A percentile compares a stretch with the other conserved stretches of the same genome.
phyloP scores from a whole-genome alignment of 345 rosid genomes.

The Acer negundo region DNA sequence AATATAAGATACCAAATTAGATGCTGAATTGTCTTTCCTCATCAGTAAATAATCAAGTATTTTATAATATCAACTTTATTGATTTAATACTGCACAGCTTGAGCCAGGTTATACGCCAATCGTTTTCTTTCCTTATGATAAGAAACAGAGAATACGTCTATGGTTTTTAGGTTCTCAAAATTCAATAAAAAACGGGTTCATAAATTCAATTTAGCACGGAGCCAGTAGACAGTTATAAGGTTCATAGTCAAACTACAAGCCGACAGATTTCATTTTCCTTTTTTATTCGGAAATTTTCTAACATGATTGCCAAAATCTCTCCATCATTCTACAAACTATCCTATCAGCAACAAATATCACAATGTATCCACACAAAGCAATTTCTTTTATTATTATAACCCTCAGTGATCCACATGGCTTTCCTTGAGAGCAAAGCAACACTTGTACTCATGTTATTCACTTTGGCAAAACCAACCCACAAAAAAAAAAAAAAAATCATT shows the following conservation, averaged over 20 bases:
- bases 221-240: neutral
- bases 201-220: neutral
- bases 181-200: neutral
- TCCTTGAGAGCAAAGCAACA: neutral
- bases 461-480: neutral
- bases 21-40: neutral
- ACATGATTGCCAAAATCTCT: neutral
- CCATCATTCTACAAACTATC: constrained; percentile 1
- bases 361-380: neutral
- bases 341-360: neutral
- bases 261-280: too few relatives aligned
- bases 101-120: neutral
- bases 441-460: neutral
- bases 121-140: neutral
- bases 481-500: neutral
- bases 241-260: too few relatives aligned
- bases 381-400: neutral
- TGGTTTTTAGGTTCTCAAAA: neutral
- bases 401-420: neutral
- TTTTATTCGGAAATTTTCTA: neutral
- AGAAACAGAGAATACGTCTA: neutral
- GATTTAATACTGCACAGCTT: neutral
- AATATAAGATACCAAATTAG: neutral
- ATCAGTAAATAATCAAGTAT: neutral
- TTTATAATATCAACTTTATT: neutral